Evolutionary conservation across 805 yeast genomes (phyloP).

Genomic region (Debaryomyces maramus): DNA sequence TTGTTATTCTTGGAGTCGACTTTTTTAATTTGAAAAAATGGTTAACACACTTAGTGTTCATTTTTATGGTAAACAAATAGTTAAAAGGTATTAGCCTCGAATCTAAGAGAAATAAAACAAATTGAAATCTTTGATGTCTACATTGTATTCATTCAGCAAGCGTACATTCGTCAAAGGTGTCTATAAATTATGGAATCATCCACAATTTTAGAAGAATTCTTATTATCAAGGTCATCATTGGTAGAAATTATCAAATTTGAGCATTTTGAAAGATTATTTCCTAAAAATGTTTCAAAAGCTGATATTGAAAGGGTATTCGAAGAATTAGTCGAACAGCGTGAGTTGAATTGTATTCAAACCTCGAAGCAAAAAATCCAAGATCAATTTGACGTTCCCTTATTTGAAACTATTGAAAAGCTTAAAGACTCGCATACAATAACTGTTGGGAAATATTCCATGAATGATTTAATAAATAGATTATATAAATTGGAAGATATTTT

Average conservation of each 20-base stretch:
- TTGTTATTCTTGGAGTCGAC: too few relatives aligned
- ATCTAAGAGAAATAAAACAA: too few relatives aligned
- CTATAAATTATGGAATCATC: conserved; percentile 25
- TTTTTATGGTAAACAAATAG: too few relatives aligned
- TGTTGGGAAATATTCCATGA: conserved; percentile 11
- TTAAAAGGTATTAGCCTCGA: too few relatives aligned
- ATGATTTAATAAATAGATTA: conserved; percentile 19
- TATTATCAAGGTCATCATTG: conserved; percentile 17
- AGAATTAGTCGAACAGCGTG: conserved; percentile 13
- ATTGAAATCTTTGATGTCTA: too few relatives aligned
- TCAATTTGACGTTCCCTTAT: conserved; percentile 26
- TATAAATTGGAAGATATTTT: conserved; percentile 24
- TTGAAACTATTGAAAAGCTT: conserved; percentile 6
- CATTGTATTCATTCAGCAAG: too few relatives aligned
- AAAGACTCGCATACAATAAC: not conserved
- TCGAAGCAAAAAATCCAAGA: conserved; percentile 13
- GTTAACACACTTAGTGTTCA: too few relatives aligned
- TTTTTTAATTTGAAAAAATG: too few relatives aligned
- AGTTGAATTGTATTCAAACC: not conserved
- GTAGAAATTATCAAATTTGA: conserved; percentile 18
- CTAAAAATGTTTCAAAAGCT: conserved; percentile 7
- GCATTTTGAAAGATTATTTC: conserved; percentile 18
- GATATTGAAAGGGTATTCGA: conserved; percentile 12
- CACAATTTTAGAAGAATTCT: conserved; percentile 18
- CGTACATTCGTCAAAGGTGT: too few relatives aligned